Evolutionary conservation across 2,329 filamentous ascomycete species (phyloP), one percentile per base, ranked within the genome.

Genomic region (Lecanicillium sp.): DNA sequence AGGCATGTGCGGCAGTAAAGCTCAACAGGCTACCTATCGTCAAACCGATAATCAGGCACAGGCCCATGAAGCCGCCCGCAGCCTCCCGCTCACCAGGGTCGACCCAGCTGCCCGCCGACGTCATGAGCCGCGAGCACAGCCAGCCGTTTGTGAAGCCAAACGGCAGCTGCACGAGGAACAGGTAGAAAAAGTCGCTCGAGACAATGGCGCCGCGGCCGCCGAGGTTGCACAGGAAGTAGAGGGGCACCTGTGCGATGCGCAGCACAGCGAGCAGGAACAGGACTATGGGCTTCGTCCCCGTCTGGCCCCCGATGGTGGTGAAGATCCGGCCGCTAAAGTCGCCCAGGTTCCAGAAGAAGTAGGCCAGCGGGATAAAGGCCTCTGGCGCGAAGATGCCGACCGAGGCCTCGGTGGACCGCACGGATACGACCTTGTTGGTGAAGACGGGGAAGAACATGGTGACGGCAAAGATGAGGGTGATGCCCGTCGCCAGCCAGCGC

Each of bases 381-480:
- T 79, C 70, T 0, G 86, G 78, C 37, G 79, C 76, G 47, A 94
- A 76, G 13, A 94, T 63, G 13, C 72, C 65, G 11, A 74, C 69
- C 7, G 55, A 45, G 45, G 49, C 56, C 43, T 54, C 50, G 17
- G 53, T 50, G 10, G 41, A 41, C 29, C 47, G 45, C 3, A 73
- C 65, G 8, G 71, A 74, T 25, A 63, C 51, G 46, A 67, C 81
- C 60, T 82, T 78, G 41, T 72, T 66, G 0, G 92, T 97, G 61
- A 94, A 94, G 44, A 97, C 86, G 1, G 92, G 92, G 66, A 89
- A 97, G 57, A 92, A 80, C 90, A 98, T 97, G 36, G 89, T 89
- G 39, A 90, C 65, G 30, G 73, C 64, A 54, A 97, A 97, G 55
- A 82, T 88, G 46, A 89, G 57, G 51, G 87, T 87, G 12, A 96